Evolutionary conservation across 106 monocot genomes (phyloP), one percentile per base, ranked within the genome.

Genomic region (Posidonia australis): DNA sequence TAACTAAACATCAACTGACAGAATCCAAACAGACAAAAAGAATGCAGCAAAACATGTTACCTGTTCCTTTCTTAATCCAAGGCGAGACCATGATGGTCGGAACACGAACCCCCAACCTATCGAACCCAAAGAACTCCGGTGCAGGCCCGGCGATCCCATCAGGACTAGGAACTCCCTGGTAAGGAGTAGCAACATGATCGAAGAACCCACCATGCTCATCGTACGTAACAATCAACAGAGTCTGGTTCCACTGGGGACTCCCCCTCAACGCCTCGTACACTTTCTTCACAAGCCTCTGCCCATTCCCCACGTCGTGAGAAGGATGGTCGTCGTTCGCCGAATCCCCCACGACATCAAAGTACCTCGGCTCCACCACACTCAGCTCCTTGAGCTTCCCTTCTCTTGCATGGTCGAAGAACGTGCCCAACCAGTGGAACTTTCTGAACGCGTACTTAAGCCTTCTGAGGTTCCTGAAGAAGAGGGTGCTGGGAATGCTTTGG

Each of bases 141-240:
- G 45, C 64, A 1, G 90, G 74, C 0, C 85, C 78, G 2, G 21
- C 60, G 0, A 78, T 44, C 0, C 81, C 91, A 58, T 92, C 91
- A 1, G 91, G 87, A 54, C 54, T 86, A 1, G 87, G 91, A 14
- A 92, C 84, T 13, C 91, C 91, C 5, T 12, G 31, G 41, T 62
- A 77, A 20, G 91, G 91, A 13, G 91, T 84, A 3, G 77, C 43
- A 3, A 92, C 91, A 48, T 92, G 91, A 44, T 92, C 91, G 21
- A 74, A 92, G 71, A 92, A 87, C 0, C 86, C 91, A 1, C 87
- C 91, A 49, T 92, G 91, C 79, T 92, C 91, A 51, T 91, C 90
- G 31, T 91, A 91, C 3, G 86, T 86, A 42, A 91, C 51, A 19
- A 91, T 44, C 54, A 87, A 18, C 32, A 87, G 63, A 25, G 61